These are phyloP conservation scores for Dactylellina haptotyla DNA, from an alignment of 2,329 filamentous ascomycete genomes.

Conservation along the genomic window DNA sequence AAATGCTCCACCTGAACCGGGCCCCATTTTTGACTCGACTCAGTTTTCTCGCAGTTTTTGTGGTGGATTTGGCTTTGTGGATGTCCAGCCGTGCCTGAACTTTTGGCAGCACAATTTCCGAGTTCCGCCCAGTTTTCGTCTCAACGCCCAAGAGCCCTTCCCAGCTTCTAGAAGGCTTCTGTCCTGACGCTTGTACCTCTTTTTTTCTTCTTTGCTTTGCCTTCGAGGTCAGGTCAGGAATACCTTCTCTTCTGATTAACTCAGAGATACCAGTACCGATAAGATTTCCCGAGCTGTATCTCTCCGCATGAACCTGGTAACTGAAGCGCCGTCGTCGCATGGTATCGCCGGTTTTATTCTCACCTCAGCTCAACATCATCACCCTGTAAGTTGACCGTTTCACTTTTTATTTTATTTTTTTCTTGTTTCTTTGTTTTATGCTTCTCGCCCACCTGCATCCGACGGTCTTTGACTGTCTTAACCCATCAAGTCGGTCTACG, in stretches of 20 bases:
- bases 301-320: constrained; percentile 49
- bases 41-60: constrained; percentile 1
- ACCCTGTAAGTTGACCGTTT: constrained; percentile 42
- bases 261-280: constrained; percentile 8
- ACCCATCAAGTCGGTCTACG: background rate
- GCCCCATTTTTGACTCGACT: constrained; percentile 12
- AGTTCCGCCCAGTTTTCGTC: constrained; percentile 19
- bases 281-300: constrained; percentile 14
- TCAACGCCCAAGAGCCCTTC: background rate
- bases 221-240: background rate
- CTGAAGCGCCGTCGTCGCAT: constrained; percentile 17
- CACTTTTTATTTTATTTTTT: constrained; percentile 19
- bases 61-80: background rate
- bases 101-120: constrained; percentile 21
- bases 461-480: background rate
- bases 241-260: background rate
- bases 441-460: background rate
- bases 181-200: constrained; percentile 5
- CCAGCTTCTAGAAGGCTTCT: constrained; percentile 39
- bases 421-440: constrained; percentile 1
- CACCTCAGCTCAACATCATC: constrained; percentile 22
- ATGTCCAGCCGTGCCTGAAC: background rate
- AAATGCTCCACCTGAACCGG: constrained; percentile 23
- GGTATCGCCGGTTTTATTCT: constrained; percentile 18
- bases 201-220: background rate